These are phyloP conservation scores for Teratosphaeria zuluensis DNA, from an alignment of 2,329 filamentous ascomycete species.

Conservation along the genomic window DNA sequence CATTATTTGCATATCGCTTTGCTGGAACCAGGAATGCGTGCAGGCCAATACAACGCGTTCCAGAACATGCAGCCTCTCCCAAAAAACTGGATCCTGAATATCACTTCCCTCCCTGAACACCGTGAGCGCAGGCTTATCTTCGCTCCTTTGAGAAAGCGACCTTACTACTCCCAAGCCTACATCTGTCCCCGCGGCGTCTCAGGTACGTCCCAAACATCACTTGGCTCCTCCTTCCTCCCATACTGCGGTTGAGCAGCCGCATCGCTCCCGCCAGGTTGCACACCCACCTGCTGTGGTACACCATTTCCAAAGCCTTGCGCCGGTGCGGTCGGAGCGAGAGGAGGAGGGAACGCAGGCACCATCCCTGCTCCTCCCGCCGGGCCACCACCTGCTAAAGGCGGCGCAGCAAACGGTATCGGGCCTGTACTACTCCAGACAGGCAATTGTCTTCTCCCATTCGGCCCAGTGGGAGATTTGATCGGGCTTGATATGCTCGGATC, in stretches of 20 bases:
- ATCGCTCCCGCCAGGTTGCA: no score
- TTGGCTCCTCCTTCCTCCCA: neutral
- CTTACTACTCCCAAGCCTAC: no score
- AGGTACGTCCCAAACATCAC: neutral
- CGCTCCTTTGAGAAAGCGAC: no score
- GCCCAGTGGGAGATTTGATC: neutral
- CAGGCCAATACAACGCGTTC: no score
- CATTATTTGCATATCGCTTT: no score
- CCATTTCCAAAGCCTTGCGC: no score
- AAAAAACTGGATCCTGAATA: no score
- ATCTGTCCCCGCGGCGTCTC: neutral
- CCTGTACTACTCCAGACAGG: conserved; percentile 24
- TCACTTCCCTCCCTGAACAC: no score
- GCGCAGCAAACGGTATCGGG: conserved; percentile 21
- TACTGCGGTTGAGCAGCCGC: neutral
- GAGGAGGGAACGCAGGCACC: neutral
- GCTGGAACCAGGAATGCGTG: no score
- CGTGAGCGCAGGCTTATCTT: no score
- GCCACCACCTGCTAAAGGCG: neutral
- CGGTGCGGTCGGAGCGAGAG: neutral
- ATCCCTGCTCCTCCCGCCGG: neutral
- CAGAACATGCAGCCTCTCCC: no score
- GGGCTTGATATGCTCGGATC: neutral
- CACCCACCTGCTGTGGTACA: no score
- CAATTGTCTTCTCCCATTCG: neutral